Percentiles rank a stretch among this genome's conserved stretches.
Conservation (phyloP, 192 early-diverging fungal genomes). For the Linnemannia elongata region DNA sequence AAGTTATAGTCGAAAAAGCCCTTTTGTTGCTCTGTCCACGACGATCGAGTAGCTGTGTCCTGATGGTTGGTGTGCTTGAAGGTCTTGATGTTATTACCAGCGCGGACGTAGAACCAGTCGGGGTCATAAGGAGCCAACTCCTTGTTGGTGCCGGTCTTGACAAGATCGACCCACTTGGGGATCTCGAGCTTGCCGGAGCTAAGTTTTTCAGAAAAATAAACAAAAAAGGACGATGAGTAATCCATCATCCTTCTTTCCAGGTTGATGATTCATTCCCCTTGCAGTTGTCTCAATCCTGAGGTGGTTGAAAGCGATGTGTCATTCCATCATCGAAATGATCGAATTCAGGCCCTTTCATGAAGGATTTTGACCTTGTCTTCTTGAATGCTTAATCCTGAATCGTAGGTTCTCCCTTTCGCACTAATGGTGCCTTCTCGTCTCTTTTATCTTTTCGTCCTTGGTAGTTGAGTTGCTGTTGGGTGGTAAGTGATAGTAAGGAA, state of each 20-base stretch:
- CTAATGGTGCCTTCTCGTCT: not conserved
- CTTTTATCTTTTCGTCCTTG: not conserved
- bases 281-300: not conserved
- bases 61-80: constrained; percentile 96
- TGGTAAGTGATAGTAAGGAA: constrained; percentile 20
- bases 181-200: constrained; percentile 96
- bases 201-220: constrained; percentile 11
- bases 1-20: not conserved
- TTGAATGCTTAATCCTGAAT: not conserved
- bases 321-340: constrained; percentile 30
- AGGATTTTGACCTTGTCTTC: no score
- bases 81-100: constrained; percentile 68
- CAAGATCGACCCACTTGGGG: constrained; percentile 98
- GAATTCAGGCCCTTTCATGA: not conserved
- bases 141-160: constrained; percentile 98
- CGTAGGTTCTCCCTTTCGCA: not conserved
- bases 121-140: constrained; percentile 98
- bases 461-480: no score
- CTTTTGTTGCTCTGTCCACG: not conserved
- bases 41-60: constrained; percentile 62
- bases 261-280: constrained; percentile 47
- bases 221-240: not conserved
- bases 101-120: constrained; percentile 99
- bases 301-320: not conserved
- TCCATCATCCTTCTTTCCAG: not conserved